phyloP scores from a whole-genome alignment of 768 basidiomycete species.

The Tulasnella calospora region DNA sequence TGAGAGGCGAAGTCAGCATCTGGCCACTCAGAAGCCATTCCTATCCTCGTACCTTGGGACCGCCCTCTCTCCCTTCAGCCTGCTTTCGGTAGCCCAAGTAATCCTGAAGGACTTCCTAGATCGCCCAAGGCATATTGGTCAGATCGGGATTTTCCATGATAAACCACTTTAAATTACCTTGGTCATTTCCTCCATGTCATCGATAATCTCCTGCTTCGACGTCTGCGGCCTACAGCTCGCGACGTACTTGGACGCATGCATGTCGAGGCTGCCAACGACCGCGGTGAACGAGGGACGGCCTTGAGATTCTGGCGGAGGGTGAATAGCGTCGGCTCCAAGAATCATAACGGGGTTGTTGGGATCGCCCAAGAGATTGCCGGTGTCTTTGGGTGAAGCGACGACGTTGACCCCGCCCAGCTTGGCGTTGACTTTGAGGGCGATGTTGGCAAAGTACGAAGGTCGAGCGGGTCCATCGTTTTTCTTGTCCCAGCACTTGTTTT shows the following conservation, averaged over 20 bases:
- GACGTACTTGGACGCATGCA: slow-evolving; percentile 65
- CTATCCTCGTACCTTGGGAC: slow-evolving; percentile 15
- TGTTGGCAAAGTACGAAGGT: slow-evolving; percentile 11
- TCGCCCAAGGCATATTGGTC: neutral
- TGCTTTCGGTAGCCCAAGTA: slow-evolving; percentile 16
- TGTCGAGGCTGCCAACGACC: slow-evolving; percentile 75
- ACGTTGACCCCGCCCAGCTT: slow-evolving; percentile 81
- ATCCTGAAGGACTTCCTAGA: slow-evolving; percentile 19
- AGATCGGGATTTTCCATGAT: neutral
- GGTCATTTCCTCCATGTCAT: slow-evolving; percentile 62
- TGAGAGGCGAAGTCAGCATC: neutral
- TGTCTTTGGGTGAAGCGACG: slow-evolving; percentile 57
- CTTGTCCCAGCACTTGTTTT: slow-evolving; percentile 19
- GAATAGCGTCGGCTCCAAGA: slow-evolving; percentile 50
- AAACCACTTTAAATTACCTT: slow-evolving; percentile 40
- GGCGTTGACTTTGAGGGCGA: slow-evolving; percentile 60
- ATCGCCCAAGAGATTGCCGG: slow-evolving; percentile 61
- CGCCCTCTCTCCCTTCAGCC: slow-evolving; percentile 19
- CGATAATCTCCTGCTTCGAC: slow-evolving; percentile 72
- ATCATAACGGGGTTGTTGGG: slow-evolving; percentile 70
- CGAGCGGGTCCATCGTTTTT: neutral
- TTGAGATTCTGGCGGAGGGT: slow-evolving; percentile 72
- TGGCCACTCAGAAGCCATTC: neutral
- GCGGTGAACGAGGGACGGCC: slow-evolving; percentile 78
- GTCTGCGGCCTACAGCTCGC: slow-evolving; percentile 61